Evolutionary conservation across 2,329 filamentous ascomycete species (phyloP).

Genomic region (Exophiala viscosa): DNA sequence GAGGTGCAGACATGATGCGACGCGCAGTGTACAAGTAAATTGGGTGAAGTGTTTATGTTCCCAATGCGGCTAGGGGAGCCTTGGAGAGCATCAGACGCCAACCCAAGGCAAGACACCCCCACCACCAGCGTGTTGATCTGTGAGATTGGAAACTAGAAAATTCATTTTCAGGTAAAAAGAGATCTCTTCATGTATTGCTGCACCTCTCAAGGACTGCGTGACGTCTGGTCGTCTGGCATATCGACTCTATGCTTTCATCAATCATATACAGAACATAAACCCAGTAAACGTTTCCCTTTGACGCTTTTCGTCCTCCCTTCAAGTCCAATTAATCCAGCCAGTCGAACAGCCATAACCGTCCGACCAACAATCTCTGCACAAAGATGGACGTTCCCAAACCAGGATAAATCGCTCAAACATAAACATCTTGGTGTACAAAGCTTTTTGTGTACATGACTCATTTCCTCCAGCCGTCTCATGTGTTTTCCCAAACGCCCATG

Average conservation of each 20-base stretch:
- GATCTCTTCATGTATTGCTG: conserved; percentile 15
- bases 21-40: background rate
- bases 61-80: conserved; percentile 5
- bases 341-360: conserved; percentile 17
- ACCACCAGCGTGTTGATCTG: background rate
- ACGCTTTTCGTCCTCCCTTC: background rate
- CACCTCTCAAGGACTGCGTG: conserved; percentile 4
- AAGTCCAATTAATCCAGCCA: conserved; percentile 14
- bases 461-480: conserved; percentile 6
- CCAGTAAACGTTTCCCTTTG: conserved; percentile 1
- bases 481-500: conserved; percentile 9
- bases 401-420: conserved; percentile 23
- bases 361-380: background rate
- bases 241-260: conserved; percentile 21
- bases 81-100: background rate
- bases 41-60: conserved; percentile 1
- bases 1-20: background rate
- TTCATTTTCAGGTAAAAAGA: background rate
- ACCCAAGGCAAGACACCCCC: background rate
- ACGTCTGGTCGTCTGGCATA: conserved; percentile 4
- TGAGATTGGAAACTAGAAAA: background rate
- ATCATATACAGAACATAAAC: conserved; percentile 24
- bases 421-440: conserved; percentile 22
- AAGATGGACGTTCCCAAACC: conserved; percentile 7
- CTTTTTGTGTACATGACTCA: conserved; percentile 21